phyloP scores from a whole-genome alignment of 139 green algal genomes.

The Chlamydomonas sp. region DNA sequence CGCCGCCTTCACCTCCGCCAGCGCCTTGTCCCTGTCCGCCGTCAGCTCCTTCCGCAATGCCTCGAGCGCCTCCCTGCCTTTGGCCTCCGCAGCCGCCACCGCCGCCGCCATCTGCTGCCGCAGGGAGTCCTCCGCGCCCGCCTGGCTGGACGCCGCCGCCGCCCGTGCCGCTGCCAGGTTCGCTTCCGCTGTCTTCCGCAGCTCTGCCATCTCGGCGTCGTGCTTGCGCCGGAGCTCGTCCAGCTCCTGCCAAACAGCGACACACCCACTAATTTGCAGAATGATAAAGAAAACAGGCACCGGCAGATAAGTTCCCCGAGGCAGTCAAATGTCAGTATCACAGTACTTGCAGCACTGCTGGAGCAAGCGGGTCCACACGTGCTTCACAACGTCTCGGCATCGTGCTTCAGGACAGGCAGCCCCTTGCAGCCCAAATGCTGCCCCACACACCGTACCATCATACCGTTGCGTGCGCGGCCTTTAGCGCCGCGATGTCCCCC shows the following conservation, averaged over 20 bases:
- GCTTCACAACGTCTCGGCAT: not conserved
- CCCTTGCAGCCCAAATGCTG: too few species aligned
- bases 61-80: not conserved
- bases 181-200: not conserved
- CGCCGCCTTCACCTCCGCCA: constrained; percentile 6
- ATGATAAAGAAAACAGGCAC: not conserved
- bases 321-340: too few species aligned
- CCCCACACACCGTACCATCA: not conserved
- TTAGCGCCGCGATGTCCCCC: constrained; percentile 14
- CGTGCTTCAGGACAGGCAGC: too few species aligned
- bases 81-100: constrained; percentile 22
- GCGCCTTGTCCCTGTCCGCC: constrained; percentile 1
- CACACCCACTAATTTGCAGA: not conserved
- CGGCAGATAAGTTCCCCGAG: too few species aligned
- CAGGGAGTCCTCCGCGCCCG: not conserved
- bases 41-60: constrained; percentile 15
- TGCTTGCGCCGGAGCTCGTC: constrained; percentile 13
- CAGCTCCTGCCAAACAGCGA: constrained; percentile 5
- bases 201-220: not conserved
- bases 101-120: not conserved
- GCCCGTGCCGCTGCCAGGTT: not conserved
- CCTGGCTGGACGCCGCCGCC: not conserved
- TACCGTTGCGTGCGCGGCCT: not conserved
- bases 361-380: too few species aligned
- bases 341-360: too few species aligned